Conservation (phyloP, 768 basidiomycete genomes). For the Rhizopogon roseolus region DNA sequence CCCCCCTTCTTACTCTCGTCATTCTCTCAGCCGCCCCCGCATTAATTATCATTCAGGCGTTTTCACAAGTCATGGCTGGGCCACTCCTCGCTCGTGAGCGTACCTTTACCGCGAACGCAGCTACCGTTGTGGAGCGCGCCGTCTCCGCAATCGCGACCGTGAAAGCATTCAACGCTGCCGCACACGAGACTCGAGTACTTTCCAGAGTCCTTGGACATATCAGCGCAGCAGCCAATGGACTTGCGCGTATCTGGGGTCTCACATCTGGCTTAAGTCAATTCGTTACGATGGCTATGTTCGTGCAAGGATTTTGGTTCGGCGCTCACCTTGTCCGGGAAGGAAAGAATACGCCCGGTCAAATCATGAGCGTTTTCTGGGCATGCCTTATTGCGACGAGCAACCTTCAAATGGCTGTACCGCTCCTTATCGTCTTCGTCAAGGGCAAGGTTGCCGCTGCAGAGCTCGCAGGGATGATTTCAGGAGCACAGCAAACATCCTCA, state of each 20-base stretch:
- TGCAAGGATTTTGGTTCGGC: conserved; percentile 96
- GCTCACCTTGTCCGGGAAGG: conserved; percentile 82
- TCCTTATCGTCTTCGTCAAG: conserved; percentile 57
- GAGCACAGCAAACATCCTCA: conserved; percentile 7
- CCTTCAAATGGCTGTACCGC: conserved; percentile 82
- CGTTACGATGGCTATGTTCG: conserved; percentile 87
- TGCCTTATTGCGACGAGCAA: conserved; percentile 87
- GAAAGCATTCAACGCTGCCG: conserved; percentile 84
- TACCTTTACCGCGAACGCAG: conserved; percentile 59
- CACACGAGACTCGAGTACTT: conserved; percentile 47
- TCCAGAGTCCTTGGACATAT: conserved; percentile 40
- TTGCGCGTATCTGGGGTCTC: conserved; percentile 73
- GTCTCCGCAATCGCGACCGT: conserved; percentile 79
- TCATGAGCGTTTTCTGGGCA: conserved; percentile 99
- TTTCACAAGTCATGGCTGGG: conserved; percentile 65
- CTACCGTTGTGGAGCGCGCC: conserved; percentile 77
- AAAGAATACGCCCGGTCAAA: conserved; percentile 61
- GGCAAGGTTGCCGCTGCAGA: conserved; percentile 53
- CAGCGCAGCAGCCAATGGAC: conserved; percentile 41
- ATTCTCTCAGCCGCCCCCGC: conserved; percentile 87
- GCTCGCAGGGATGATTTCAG: conserved; percentile 14
- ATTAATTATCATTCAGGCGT: conserved; percentile 67
- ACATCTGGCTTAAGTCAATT: conserved; percentile 71
- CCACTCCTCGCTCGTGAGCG: conserved; percentile 71
- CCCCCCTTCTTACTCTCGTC: conserved; percentile 83